phyloP scores from a whole-genome alignment of 2,329 filamentous ascomycete species.

The Helminthosporium solani region DNA sequence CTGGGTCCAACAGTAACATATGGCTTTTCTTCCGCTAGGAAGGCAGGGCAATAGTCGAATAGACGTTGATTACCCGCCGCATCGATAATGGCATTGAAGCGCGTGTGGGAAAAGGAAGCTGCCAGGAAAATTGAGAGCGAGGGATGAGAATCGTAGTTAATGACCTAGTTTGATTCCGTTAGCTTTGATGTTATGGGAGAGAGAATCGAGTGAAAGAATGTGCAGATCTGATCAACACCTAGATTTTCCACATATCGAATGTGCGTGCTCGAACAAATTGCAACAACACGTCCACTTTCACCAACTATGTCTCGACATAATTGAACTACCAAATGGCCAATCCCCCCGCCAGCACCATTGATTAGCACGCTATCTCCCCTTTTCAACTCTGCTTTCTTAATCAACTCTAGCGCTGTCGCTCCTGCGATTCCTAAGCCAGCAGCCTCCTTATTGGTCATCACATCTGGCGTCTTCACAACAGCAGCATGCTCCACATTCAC shows the following conservation, averaged over 20 bases:
- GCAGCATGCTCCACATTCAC: conserved; percentile 42
- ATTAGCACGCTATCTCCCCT: conserved; percentile 47
- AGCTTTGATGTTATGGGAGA: no score
- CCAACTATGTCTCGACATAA: conserved; percentile 44
- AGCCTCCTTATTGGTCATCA: conserved; percentile 35
- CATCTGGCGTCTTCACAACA: conserved; percentile 30
- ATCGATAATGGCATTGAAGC: conserved; percentile 19
- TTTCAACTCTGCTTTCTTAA: conserved; percentile 37
- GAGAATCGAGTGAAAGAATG: not conserved
- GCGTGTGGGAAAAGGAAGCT: conserved; percentile 1
- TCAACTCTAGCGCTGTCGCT: conserved; percentile 42
- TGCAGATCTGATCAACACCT: conserved; percentile 38
- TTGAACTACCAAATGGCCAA: conserved; percentile 52
- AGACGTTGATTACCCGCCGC: conserved; percentile 17
- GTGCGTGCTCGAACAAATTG: conserved; percentile 50
- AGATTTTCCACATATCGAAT: conserved; percentile 45
- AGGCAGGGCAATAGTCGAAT: conserved; percentile 12
- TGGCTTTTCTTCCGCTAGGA: conserved; percentile 13
- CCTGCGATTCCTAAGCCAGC: conserved; percentile 45
- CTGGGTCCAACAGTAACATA: conserved; percentile 18
- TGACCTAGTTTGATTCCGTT: conserved; percentile 4
- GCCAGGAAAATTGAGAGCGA: conserved; percentile 8
- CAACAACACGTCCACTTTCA: conserved; percentile 40
- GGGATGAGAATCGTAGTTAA: conserved; percentile 12
- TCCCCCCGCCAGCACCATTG: conserved; percentile 55